Percentiles rank a stretch among this genome's conserved stretches.
These are phyloP conservation scores for Picea abies DNA, from an alignment of 83 land plant species.

Conservation along the genomic window DNA sequence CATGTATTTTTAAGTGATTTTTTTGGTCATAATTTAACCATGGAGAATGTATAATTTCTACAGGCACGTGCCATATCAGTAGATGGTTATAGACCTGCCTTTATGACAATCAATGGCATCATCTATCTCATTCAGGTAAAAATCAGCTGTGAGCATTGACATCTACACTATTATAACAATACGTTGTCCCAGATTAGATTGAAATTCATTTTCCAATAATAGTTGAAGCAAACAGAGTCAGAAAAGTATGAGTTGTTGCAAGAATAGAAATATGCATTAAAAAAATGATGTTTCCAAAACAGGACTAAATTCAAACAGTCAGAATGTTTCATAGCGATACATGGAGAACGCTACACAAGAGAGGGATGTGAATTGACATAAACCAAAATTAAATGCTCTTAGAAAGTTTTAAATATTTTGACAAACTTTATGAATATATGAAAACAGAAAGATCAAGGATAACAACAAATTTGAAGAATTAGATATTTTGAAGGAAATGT, in stretches of 20 bases:
- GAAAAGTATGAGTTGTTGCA: too few relatives aligned
- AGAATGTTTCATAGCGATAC: too few relatives aligned
- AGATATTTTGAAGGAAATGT: too few relatives aligned
- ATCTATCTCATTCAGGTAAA: constrained; percentile 90
- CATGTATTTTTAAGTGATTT: neutral
- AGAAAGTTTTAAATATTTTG: neutral
- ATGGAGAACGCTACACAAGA: neutral
- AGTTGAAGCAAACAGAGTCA: neutral
- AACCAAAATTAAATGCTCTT: neutral
- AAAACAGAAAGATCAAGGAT: neutral
- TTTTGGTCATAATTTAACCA: neutral
- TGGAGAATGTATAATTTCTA: neutral
- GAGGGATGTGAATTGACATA: neutral
- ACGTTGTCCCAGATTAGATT: neutral
- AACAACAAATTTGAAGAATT: neutral
- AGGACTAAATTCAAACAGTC: too few relatives aligned
- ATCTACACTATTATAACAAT: neutral
- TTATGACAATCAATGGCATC: constrained; percentile 67
- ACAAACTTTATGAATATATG: neutral
- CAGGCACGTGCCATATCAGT: constrained; percentile 96
- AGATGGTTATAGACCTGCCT: constrained; percentile 79
- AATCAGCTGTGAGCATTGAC: neutral
- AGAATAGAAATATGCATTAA: too few relatives aligned
- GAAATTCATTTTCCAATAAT: neutral
- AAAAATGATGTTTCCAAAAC: too few relatives aligned